Conservation (phyloP, 2,329 filamentous ascomycete genomes). For the Anisogramma anomala region DNA sequence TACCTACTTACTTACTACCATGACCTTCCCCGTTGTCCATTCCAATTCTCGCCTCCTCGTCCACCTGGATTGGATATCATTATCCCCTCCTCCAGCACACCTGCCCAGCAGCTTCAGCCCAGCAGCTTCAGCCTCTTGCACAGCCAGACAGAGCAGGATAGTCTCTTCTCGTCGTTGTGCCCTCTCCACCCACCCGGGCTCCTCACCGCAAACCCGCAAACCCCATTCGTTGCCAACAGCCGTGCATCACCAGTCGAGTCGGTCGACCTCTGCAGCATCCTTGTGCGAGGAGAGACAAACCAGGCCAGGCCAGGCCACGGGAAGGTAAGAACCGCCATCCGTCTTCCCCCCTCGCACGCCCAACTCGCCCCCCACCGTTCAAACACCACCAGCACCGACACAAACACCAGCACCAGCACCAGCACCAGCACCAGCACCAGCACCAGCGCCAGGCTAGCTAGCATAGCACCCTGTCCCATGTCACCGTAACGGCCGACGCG, state of each 20-base stretch:
- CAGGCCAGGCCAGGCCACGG: not conserved
- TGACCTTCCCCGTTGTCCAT: slow-evolving; percentile 12
- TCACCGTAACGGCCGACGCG: not conserved
- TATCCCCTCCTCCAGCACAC: slow-evolving; percentile 7
- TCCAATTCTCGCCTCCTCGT: slow-evolving; percentile 1
- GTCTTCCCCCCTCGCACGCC: not conserved
- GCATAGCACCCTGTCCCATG: no score
- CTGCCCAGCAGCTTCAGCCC: slow-evolving; percentile 5
- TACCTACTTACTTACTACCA: no score
- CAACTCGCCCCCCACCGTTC: not conserved
- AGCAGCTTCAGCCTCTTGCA: not conserved
- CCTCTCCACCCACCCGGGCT: no score
- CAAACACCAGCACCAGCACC: not conserved
- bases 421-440: no score
- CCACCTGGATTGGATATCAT: slow-evolving; percentile 1
- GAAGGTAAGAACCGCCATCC: slow-evolving; percentile 3
- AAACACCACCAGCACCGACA: not conserved
- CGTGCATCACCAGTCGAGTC: slow-evolving; percentile 1
- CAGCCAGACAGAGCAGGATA: no score
- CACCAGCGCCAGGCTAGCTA: no score
- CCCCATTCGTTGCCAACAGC: not conserved
- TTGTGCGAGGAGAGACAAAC: slow-evolving; percentile 8
- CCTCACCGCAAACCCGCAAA: no score
- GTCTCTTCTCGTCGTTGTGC: no score
- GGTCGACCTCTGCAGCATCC: slow-evolving; percentile 1